phyloP scores from a whole-genome alignment of 768 basidiomycete species.

The Suillus alpinus region DNA sequence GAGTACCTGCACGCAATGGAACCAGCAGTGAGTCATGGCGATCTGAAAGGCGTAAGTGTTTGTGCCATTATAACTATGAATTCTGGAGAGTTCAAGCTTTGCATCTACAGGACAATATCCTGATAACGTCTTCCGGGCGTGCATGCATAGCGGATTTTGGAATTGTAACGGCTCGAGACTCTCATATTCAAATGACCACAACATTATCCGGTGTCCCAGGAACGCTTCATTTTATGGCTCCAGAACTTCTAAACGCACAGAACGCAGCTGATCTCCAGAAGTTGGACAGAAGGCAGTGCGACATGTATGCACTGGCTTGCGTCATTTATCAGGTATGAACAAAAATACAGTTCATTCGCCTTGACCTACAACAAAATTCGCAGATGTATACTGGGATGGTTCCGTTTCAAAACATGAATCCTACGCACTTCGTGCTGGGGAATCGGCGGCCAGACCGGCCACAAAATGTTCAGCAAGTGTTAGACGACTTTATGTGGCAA shows the following conservation, averaged over 20 bases:
- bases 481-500: constrained; percentile 7
- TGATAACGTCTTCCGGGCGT: constrained; percentile 37
- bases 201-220: constrained; percentile 12
- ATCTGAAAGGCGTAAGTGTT: constrained; percentile 29
- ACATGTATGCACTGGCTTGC: constrained; percentile 42
- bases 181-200: constrained; percentile 10
- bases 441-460: not conserved
- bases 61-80: not conserved
- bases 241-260: constrained; percentile 17
- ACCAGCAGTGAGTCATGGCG: constrained; percentile 34
- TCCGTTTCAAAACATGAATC: not conserved
- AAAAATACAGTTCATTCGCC: not conserved
- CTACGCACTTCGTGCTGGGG: rapidly evolving
- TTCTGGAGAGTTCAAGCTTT: constrained; percentile 1
- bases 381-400: constrained; percentile 2
- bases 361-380: not conserved
- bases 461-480: not conserved
- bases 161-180: constrained; percentile 24
- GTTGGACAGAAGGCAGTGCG: constrained; percentile 29
- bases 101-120: constrained; percentile 42
- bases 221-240: constrained; percentile 23
- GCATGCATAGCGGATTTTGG: constrained; percentile 55
- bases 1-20: constrained; percentile 40
- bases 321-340: constrained; percentile 37
- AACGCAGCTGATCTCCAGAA: constrained; percentile 3